These are phyloP conservation scores for Phytopythium ostracodes DNA, from an alignment of 352 stramenopile species.

Conservation along the genomic window DNA sequence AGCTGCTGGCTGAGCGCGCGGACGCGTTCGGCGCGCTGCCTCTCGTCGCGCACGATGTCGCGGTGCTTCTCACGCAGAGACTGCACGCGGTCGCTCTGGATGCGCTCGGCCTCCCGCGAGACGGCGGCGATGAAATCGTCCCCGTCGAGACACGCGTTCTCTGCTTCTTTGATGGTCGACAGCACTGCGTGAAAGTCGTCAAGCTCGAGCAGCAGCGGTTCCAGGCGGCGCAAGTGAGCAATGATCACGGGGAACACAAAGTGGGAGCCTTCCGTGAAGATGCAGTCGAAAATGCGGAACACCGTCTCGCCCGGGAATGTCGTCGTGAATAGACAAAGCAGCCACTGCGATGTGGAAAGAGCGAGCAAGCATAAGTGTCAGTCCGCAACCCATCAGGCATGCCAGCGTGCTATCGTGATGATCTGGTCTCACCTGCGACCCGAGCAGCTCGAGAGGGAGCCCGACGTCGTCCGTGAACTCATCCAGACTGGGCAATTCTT, in stretches of 20 bases:
- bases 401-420: background rate
- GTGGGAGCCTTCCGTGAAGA: conserved; percentile 77
- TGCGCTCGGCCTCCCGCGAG: conserved; percentile 34
- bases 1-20: conserved; percentile 67
- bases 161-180: conserved; percentile 65
- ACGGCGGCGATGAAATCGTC: conserved; percentile 57
- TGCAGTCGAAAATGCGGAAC: conserved; percentile 86
- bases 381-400: background rate
- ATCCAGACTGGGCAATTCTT: conserved; percentile 71
- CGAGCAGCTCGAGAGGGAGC: conserved; percentile 82
- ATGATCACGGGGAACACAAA: conserved; percentile 86
- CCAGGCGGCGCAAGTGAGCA: conserved; percentile 62
- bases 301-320: conserved; percentile 86
- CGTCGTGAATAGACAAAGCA: conserved; percentile 90
- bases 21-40: conserved; percentile 59
- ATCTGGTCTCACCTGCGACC: conserved; percentile 47
- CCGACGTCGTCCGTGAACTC: conserved; percentile 73
- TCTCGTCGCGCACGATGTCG: conserved; percentile 57
- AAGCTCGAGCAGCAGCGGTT: conserved; percentile 39
- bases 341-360: conserved; percentile 49
- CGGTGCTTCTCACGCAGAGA: conserved; percentile 48
- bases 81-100: conserved; percentile 33
- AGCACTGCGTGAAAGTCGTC: conserved; percentile 71
- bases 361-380: background rate
- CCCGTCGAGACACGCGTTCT: conserved; percentile 58